These are phyloP conservation scores for Trichomonas vaginalis DNA, from an alignment of 208 protist genomes.

Conservation along the genomic window DNA sequence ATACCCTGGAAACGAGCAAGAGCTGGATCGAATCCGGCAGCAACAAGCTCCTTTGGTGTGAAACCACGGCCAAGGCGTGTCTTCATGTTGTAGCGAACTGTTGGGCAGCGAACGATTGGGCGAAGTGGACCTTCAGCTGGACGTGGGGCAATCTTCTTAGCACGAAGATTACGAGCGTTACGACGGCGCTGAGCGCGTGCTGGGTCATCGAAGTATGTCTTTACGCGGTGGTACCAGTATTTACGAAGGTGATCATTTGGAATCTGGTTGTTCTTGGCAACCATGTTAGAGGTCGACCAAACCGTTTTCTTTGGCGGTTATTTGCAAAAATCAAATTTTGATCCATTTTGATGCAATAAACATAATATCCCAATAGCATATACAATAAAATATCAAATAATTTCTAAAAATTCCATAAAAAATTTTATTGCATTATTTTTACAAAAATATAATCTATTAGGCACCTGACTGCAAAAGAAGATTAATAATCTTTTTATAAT, in stretches of 20 bases:
- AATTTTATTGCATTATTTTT: no score
- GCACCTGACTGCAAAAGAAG: no score
- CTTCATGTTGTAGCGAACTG: constrained; percentile 46
- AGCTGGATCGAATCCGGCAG: constrained; percentile 3
- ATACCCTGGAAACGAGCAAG: not conserved
- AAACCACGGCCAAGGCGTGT: constrained; percentile 48
- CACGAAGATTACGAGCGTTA: constrained; percentile 24
- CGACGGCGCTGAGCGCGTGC: constrained; percentile 36
- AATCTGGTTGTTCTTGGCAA: constrained; percentile 44
- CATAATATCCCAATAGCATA: no score
- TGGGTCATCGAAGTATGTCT: constrained; percentile 51
- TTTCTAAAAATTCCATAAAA: no score
- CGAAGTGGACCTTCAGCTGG: constrained; percentile 44
- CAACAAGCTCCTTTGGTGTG: constrained; percentile 46
- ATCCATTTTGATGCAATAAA: no score
- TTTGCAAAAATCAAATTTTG: no score
- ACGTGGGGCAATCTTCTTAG: constrained; percentile 41
- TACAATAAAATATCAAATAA: no score
- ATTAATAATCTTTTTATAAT: no score
- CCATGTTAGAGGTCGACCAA: constrained; percentile 24
- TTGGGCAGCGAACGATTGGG: constrained; percentile 47
- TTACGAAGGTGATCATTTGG: constrained; percentile 48
- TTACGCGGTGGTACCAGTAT: constrained; percentile 40
- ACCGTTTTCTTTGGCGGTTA: not conserved
- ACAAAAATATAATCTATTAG: no score